Conservation (phyloP, 176 grass and related monocot genomes). For the Cocos nucifera region DNA sequence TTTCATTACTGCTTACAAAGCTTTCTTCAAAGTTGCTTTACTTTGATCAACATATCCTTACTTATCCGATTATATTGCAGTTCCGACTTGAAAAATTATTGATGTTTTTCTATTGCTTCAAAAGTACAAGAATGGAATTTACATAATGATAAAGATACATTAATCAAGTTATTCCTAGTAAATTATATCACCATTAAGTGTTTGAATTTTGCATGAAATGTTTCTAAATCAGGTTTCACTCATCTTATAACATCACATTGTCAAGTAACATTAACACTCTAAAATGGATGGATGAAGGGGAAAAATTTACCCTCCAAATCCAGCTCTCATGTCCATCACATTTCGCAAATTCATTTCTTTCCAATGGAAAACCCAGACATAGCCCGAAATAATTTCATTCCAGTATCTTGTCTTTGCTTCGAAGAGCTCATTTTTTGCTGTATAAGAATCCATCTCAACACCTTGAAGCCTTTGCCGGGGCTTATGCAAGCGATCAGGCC, state of each 20-base stretch:
- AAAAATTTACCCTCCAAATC: conserved; percentile 43
- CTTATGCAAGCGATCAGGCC: conserved; percentile 31
- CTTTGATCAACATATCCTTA: no score
- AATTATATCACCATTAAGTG: no score
- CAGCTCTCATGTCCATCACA: conserved; percentile 52
- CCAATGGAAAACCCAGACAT: conserved; percentile 33
- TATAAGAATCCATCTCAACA: conserved; percentile 36
- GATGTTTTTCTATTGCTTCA: no score
- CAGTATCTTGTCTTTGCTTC: conserved; percentile 29
- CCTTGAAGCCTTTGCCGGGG: conserved; percentile 36
- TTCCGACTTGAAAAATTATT: no score
- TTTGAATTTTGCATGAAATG: no score
- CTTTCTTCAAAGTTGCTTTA: no score
- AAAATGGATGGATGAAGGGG: background rate
- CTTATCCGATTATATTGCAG: no score
- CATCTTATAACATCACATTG: background rate
- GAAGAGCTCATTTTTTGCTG: conserved; percentile 37
- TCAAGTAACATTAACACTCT: background rate
- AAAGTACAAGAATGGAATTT: no score
- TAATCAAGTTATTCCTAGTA: no score
- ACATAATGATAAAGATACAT: no score
- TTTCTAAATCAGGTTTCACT: no score
- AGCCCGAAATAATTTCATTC: conserved; percentile 32
- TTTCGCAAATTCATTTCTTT: conserved; percentile 31
- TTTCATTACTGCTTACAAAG: no score